Base-by-base conservation (phyloP, 2,329 filamentous ascomycete species). In the Botrytis deweyae region DNA sequence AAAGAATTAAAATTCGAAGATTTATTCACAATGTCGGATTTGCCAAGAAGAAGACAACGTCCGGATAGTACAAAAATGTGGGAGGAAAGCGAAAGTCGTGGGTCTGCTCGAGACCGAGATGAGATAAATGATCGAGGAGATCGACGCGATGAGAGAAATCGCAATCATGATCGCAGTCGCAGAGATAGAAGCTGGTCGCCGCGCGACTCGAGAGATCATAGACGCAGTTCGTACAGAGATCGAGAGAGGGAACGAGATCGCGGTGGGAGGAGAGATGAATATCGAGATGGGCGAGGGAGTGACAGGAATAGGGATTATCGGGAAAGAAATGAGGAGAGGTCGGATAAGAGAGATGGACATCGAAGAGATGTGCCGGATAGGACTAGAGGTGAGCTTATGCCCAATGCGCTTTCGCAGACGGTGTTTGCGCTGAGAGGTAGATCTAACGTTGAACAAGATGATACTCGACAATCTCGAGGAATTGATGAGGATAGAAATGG, bases 11-110 rank as follows among this genome's bases (percentile, higher is more conserved):
- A 44, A 58, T 1, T 9, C 4, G 1, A 18, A 9, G 14, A 58
- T 58, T 29, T 7, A 42, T 22, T 58, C 59, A 73, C 55, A 18
- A 89, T 89, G 87, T 81, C 86, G 38, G 87, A 88, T 78, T 85
- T 85, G 77, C 84, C 87, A 74, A 81, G 85, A 70, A 87, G 87
- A 80, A 86, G 86, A 69, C 80, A 82, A 52, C 82, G 83, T 58
- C 84, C 84, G n/a, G 89, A 91, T 77, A 89, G 87, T 81, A 87
- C 86, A 69, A 85, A 88, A 70, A 89, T 89, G 86, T 89, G 88
- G 88, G 89, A 92, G 75, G 86, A 87, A 61, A 82, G 76, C 46
- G 79, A 80, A 69, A 76, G 77, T 20, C 78, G 77, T 38, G 78
- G 77, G 22, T 74, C 74, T 46, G 78, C 72, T 71, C 67, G 83